Evolutionary conservation across 495 filamentous ascomycete species (phyloP), one percentile per base, ranked within the genome.

Genomic region (Thozetella sp.): DNA sequence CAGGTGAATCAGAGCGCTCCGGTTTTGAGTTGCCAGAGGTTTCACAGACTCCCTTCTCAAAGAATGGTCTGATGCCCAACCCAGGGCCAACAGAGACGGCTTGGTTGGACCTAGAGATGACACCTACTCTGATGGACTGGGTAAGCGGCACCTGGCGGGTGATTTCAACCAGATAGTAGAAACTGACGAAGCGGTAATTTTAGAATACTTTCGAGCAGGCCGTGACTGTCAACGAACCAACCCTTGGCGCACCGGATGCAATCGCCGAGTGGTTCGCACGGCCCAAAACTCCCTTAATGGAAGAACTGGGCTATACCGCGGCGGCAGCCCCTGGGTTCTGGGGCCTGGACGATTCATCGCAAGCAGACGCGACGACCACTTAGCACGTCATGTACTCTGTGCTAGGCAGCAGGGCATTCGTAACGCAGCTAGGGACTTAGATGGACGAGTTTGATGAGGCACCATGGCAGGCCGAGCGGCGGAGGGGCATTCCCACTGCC

Each of bases 41-140:
- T 19, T 4, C n/a, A n/a, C 56, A 56, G 30, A 17, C 23, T 15
- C 45, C 37, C 12, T 25, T 25, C 6, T 53, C 53, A 15, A n/a
- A 48, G 19, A 26, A 40, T 22, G 56, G 48, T 25, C 20, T 63
- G n/a, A 22, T 52, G n/a, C 37, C 56, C 19, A 48, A 20, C 20
- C 50, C 34, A 19, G 53, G 24, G 6, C 6, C 52, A 15, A 56
- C 50, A 15, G 56, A 55, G 12, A 48, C 48, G 11, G 24, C 50
- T 4, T 63, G 60, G 60, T 24, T 61, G 23, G 59, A 61, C 10
- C 37, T 59, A 19, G 56, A 45, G 17, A 27, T 20, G 2, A 43
- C 43, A 2, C 23, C 55, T n/a, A 24, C 30, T 45, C 51, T 52
- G 22, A 55, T 66, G 25, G 60, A 66, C 53, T 66, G 63, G 63